phyloP scores from a whole-genome alignment of 2,329 filamentous ascomycete genomes.

The Pseudogymnoascus sp. region DNA sequence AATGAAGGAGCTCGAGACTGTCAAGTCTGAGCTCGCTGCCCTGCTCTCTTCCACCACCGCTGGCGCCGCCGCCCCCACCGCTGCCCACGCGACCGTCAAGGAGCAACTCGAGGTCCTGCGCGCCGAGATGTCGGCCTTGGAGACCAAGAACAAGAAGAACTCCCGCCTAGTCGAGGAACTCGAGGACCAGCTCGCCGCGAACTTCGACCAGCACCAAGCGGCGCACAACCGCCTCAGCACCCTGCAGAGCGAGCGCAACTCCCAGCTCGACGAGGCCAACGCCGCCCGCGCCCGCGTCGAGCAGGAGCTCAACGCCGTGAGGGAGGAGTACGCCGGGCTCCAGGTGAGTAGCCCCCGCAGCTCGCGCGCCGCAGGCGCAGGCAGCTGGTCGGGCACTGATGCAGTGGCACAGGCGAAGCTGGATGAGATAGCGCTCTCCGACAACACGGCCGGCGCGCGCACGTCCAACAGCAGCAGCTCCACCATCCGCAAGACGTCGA shows the following conservation, averaged over 20 bases:
- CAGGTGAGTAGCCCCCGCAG: constrained; percentile 40
- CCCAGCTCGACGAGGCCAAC: constrained; percentile 73
- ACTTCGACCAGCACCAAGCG: constrained; percentile 86
- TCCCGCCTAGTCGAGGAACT: constrained; percentile 88
- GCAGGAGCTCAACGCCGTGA: constrained; percentile 59
- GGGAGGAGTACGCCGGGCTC: constrained; percentile 65
- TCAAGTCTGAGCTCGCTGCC: constrained; percentile 47
- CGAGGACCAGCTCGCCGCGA: constrained; percentile 90
- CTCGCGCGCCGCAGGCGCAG: background rate
- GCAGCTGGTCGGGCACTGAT: constrained; percentile 16
- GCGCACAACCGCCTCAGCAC: constrained; percentile 81
- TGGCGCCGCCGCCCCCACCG: constrained; percentile 34
- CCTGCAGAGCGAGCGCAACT: constrained; percentile 65
- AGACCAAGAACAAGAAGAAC: constrained; percentile 77
- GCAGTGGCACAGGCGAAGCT: constrained; percentile 47
- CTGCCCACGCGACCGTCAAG: constrained; percentile 40
- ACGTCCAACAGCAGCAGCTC: constrained; percentile 52
- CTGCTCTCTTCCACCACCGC: constrained; percentile 44
- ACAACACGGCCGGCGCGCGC: constrained; percentile 40
- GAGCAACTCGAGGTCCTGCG: constrained; percentile 57
- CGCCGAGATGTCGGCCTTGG: constrained; percentile 56
- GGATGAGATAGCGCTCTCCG: constrained; percentile 37
- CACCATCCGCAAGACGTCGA: constrained; percentile 70
- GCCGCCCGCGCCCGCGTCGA: constrained; percentile 56
- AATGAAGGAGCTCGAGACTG: constrained; percentile 55